Conservation (phyloP, 169 alveolate species). For the Besnoitia besnoiti region DNA sequence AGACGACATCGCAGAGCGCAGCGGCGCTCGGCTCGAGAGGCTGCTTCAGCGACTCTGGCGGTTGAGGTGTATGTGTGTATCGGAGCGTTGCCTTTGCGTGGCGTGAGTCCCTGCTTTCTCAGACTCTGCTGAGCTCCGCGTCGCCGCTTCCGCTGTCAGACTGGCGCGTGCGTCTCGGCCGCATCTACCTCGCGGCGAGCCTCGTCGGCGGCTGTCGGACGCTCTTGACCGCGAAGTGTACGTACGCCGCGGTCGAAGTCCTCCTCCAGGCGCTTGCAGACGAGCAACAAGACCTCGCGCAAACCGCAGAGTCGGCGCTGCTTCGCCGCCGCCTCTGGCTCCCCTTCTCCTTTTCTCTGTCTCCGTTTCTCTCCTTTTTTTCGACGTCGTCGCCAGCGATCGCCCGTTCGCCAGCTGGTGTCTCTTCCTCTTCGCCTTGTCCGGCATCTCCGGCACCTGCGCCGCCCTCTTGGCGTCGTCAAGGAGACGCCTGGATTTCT, state of each 20-base stretch:
- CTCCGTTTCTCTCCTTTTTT: not conserved
- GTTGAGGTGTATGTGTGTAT: not conserved
- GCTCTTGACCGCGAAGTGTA: not conserved
- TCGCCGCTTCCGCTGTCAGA: not conserved
- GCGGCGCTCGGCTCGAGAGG: not conserved
- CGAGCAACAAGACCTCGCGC: not conserved
- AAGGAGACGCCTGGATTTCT: too few species aligned
- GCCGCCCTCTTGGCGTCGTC: too few species aligned
- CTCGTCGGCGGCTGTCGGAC: not conserved
- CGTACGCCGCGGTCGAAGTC: not conserved
- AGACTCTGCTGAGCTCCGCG: not conserved
- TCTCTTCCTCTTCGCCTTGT: not conserved
- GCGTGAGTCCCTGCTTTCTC: not conserved
- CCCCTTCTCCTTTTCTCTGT: not conserved
- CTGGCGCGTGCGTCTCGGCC: conserved; percentile 39
- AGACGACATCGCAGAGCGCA: not conserved
- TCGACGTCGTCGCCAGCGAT: not conserved
- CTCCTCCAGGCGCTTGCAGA: conserved; percentile 16
- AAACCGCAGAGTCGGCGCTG: not conserved
- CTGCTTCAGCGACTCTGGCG: too few species aligned
- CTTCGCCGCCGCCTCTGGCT: not conserved
- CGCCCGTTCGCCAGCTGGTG: not conserved
- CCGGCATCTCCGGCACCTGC: not conserved
- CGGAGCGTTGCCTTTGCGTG: not conserved
- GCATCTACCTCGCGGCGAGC: conserved; percentile 1